These are phyloP conservation scores for Vicia sativa DNA, from an alignment of 306 rosid species.

Conservation along the genomic window DNA sequence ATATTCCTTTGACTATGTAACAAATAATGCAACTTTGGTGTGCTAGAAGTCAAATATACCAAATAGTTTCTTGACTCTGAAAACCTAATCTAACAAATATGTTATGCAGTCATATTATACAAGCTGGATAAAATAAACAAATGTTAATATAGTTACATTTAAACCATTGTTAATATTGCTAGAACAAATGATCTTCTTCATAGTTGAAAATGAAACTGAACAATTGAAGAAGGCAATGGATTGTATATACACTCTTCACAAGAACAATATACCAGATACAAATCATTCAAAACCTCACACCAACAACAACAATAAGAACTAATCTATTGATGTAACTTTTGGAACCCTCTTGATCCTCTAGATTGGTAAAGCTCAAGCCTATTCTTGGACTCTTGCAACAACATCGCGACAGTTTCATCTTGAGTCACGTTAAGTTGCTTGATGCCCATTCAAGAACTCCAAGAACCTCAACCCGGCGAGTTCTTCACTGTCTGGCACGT, in stretches of 20 bases:
- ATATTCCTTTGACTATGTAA: not conserved
- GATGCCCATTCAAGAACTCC: slow-evolving; percentile 84
- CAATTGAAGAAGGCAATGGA: slow-evolving; percentile 31
- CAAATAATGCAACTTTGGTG: not conserved
- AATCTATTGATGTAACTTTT: slow-evolving; percentile 48
- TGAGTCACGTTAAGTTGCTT: slow-evolving; percentile 72
- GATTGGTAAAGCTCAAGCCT: slow-evolving; percentile 90
- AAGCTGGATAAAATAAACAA: not conserved
- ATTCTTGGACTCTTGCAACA: slow-evolving; percentile 75
- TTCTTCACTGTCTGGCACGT: slow-evolving; percentile 87
- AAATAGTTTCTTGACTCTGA: slow-evolving; percentile 3
- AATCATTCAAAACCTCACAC: slow-evolving; percentile 25
- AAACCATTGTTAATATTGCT: not conserved
- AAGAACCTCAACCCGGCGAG: slow-evolving; percentile 80
- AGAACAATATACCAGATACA: slow-evolving; percentile 38
- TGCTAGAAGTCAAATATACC: not conserved
- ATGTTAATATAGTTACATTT: not conserved
- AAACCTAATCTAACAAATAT: slow-evolving; percentile 4
- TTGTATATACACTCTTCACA: slow-evolving; percentile 49
- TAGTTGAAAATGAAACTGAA: slow-evolving; percentile 5
- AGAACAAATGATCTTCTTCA: slow-evolving; percentile 26
- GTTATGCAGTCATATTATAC: not conserved
- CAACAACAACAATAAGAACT: not conserved
- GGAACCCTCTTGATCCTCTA: slow-evolving; percentile 78
- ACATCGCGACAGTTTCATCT: slow-evolving; percentile 50